Evolutionary conservation across 139 green algal species (phyloP).

Genomic region (Auxenochlorella protothecoides): DNA sequence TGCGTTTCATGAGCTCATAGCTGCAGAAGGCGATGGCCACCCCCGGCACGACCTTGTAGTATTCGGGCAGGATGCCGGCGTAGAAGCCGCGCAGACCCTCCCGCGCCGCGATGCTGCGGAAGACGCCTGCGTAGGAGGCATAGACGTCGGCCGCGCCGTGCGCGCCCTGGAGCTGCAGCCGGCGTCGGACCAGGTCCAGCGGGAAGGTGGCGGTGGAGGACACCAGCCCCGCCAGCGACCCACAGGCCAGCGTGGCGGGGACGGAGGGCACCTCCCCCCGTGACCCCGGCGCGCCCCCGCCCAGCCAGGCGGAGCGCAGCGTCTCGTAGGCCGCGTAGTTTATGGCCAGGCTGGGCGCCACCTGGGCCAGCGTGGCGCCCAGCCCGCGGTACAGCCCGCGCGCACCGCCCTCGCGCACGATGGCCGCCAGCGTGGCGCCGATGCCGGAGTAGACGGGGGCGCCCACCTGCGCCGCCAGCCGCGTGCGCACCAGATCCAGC

Average conservation of each 20-base stretch:
- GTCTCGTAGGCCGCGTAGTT: constrained; percentile 88
- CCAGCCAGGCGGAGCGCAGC: constrained; percentile 40
- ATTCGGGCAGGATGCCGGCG: constrained; percentile 76
- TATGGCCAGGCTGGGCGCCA: constrained; percentile 71
- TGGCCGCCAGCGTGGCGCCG: constrained; percentile 43
- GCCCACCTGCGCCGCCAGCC: constrained; percentile 57
- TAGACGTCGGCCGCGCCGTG: constrained; percentile 14
- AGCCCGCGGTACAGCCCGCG: constrained; percentile 85
- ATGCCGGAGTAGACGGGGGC: constrained; percentile 65
- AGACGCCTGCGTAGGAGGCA: constrained; percentile 34
- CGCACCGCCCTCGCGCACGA: constrained; percentile 69
- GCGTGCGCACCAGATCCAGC: constrained; percentile 87
- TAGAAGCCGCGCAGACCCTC: constrained; percentile 68
- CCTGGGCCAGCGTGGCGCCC: constrained; percentile 70
- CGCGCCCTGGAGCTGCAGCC: constrained; percentile 65
- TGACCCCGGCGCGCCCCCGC: constrained; percentile 17
- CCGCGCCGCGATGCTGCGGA: constrained; percentile 32
- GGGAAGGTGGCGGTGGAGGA: constrained; percentile 82
- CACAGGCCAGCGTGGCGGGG: constrained; percentile 40
- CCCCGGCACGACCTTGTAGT: constrained; percentile 81
- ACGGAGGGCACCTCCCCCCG: background rate
- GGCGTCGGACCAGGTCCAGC: constrained; percentile 69
- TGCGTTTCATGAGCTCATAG: constrained; percentile 59
- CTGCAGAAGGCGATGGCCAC: constrained; percentile 81
- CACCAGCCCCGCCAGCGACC: constrained; percentile 60